Evolutionary conservation across 306 rosid genomes (phyloP).

Genomic region (Cotoneaster glaucophyllus): DNA sequence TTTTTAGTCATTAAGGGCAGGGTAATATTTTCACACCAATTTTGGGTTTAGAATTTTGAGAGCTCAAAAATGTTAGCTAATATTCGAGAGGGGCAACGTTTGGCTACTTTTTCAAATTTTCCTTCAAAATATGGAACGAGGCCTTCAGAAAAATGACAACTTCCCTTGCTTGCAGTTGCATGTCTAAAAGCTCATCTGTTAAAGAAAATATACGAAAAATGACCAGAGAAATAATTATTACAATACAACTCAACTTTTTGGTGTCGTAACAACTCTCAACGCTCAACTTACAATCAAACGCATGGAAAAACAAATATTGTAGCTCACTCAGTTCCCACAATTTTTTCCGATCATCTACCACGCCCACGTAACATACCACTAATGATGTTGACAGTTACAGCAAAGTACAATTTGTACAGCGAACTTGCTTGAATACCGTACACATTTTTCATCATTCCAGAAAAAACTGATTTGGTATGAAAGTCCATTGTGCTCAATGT

Average conservation of each 20-base stretch:
- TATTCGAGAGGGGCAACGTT: background rate
- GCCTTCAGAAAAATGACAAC: background rate
- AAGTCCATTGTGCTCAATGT: background rate
- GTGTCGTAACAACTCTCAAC: background rate
- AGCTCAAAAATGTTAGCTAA: too few relatives aligned
- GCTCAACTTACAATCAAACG: background rate
- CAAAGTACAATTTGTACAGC: background rate
- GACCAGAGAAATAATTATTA: background rate
- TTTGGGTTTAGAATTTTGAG: too few relatives aligned
- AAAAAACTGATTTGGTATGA: background rate
- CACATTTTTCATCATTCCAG: constrained; percentile 1
- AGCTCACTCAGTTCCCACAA: background rate
- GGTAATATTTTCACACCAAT: too few relatives aligned
- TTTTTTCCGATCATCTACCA: background rate
- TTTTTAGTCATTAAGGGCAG: too few relatives aligned
- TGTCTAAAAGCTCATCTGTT: background rate
- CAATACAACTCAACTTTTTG: background rate
- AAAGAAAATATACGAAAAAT: background rate
- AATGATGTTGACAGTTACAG: background rate
- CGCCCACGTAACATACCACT: background rate
- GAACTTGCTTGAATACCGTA: background rate
- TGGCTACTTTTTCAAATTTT: background rate
- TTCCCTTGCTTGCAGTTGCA: background rate
- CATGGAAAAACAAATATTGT: background rate
- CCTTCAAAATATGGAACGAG: background rate